These are phyloP conservation scores for Paecilomyces dactylethromorphus DNA, from an alignment of 2,329 filamentous ascomycete genomes.

Conservation along the genomic window DNA sequence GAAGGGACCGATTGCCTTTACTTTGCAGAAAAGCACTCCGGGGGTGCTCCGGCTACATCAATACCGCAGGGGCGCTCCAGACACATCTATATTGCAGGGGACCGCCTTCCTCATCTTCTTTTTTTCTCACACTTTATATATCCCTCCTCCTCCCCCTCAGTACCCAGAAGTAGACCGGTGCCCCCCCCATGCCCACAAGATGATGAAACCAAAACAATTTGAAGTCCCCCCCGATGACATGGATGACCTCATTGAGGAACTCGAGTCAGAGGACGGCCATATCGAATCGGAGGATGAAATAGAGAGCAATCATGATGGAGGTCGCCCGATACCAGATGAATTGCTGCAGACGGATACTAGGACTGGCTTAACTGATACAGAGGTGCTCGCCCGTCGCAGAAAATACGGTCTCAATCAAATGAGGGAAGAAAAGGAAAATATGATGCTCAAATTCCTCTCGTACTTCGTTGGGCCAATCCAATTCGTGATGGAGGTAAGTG, in stretches of 20 bases:
- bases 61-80: too few species aligned
- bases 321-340: slow-evolving; percentile 62
- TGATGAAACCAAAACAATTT: too few species aligned
- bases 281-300: slow-evolving; percentile 56
- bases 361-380: slow-evolving; percentile 63
- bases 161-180: too few species aligned
- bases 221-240: too few species aligned
- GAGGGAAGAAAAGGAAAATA: slow-evolving; percentile 84
- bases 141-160: too few species aligned
- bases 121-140: too few species aligned
- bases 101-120: too few species aligned
- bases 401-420: slow-evolving; percentile 82
- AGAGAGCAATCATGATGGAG: slow-evolving; percentile 46
- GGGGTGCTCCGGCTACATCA: too few species aligned
- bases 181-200: too few species aligned
- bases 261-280: slow-evolving; percentile 73
- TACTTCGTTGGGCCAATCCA: slow-evolving; percentile 88
- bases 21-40: too few species aligned
- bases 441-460: slow-evolving; percentile 71
- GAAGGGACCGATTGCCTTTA: too few species aligned
- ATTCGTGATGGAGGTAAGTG: slow-evolving; percentile 81
- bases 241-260: slow-evolving; percentile 78
- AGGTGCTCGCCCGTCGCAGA: slow-evolving; percentile 59
- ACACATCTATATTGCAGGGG: too few species aligned
- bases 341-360: slow-evolving; percentile 70